Conservation (phyloP, 768 basidiomycete genomes). For the Rickenella mellea region DNA sequence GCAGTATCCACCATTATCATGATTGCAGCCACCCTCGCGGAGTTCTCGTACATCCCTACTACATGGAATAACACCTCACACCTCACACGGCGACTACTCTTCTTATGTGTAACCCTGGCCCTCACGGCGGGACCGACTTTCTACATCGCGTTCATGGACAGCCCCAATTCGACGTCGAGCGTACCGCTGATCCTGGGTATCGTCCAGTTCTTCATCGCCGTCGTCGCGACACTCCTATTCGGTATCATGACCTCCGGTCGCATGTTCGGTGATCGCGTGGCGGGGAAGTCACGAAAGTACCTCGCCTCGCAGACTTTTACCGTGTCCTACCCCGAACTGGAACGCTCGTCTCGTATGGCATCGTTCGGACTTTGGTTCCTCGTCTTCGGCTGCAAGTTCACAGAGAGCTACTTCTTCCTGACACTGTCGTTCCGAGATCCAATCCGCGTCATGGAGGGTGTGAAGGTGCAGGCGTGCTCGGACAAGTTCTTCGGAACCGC, state of each 20-base stretch:
- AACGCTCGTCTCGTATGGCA: slow-evolving; percentile 55
- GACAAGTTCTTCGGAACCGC: slow-evolving; percentile 79
- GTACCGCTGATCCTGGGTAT: slow-evolving; percentile 89
- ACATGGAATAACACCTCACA: slow-evolving; percentile 99
- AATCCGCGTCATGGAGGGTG: slow-evolving; percentile 89
- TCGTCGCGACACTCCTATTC: slow-evolving; percentile 78
- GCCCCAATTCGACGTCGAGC: slow-evolving; percentile 42
- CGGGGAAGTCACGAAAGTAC: slow-evolving; percentile 91
- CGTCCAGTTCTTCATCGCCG: slow-evolving; percentile 92
- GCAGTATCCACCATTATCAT: slow-evolving; percentile 95
- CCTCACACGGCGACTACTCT: slow-evolving; percentile 82
- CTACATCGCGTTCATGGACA: slow-evolving; percentile 85
- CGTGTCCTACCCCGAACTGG: slow-evolving; percentile 78
- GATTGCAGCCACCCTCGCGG: slow-evolving; percentile 87
- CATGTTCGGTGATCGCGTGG: slow-evolving; percentile 98
- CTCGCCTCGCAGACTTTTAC: slow-evolving; percentile 98
- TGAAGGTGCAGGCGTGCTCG: slow-evolving; percentile 87
- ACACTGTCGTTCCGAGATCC: slow-evolving; percentile 92
- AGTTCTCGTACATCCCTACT: slow-evolving; percentile 96
- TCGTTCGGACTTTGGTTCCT: slow-evolving; percentile 82
- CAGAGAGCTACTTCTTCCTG: slow-evolving; percentile 97
- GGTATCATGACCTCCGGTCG: slow-evolving; percentile 90
- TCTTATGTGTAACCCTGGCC: slow-evolving; percentile 83
- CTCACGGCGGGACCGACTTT: slow-evolving; percentile 90
- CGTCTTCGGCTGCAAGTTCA: slow-evolving; percentile 93